Conservation (phyloP, 192 early-diverging fungal species). For the Bifiguratus adelaidae region DNA sequence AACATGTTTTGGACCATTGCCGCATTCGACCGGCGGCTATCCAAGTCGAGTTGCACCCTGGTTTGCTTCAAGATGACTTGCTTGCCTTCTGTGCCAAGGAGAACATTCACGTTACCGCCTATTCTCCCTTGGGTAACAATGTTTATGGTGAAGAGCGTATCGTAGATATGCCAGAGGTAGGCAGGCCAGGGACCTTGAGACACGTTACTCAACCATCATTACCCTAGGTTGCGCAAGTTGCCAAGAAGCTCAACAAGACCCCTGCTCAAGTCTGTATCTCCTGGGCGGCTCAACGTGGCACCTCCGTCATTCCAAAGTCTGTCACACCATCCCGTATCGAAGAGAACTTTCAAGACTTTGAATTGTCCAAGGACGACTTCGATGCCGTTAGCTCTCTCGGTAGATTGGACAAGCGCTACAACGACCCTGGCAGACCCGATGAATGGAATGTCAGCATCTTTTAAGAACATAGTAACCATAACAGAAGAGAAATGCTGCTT, state of each 20-base stretch:
- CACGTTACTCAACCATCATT: neutral
- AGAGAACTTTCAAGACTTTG: slow-evolving; percentile 45
- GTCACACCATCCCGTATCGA: slow-evolving; percentile 49
- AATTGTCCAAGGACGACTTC: slow-evolving; percentile 28
- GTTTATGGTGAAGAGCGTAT: slow-evolving; percentile 16
- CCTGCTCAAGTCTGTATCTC: slow-evolving; percentile 68
- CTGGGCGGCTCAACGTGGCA: slow-evolving; percentile 66
- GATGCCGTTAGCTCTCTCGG: slow-evolving; percentile 20
- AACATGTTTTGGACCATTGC: slow-evolving; percentile 11
- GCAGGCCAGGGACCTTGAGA: neutral
- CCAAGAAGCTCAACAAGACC: slow-evolving; percentile 49
- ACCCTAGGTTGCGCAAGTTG: slow-evolving; percentile 46
- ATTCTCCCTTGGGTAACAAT: slow-evolving; percentile 66
- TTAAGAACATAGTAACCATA: too few species aligned
- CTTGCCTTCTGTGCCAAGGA: slow-evolving; percentile 61
- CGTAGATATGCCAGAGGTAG: slow-evolving; percentile 10
- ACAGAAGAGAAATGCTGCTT: too few species aligned
- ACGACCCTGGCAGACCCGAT: slow-evolving; percentile 18
- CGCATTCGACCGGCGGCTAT: slow-evolving; percentile 52
- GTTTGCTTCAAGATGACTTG: slow-evolving; percentile 55
- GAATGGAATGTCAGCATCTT: slow-evolving; percentile 18
- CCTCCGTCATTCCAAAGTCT: slow-evolving; percentile 74
- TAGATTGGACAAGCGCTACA: slow-evolving; percentile 25
- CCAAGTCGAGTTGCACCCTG: slow-evolving; percentile 83
- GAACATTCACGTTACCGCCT: slow-evolving; percentile 69